phyloP scores from a whole-genome alignment of 129 eudicot species.

The Solidago caesia region DNA sequence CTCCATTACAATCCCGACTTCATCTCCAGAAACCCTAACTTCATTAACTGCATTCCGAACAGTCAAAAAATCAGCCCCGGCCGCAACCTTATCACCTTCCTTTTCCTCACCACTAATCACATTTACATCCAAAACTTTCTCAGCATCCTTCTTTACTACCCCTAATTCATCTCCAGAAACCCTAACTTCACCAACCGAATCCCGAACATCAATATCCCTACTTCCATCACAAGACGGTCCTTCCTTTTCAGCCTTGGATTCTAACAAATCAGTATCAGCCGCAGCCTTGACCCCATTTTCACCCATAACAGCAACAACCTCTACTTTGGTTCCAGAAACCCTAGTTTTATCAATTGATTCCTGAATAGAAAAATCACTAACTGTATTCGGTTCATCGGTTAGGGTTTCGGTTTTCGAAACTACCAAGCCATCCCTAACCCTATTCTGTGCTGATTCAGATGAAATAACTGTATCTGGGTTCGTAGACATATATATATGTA shows the following conservation, averaged over 20 bases:
- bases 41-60: background rate
- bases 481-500: constrained; percentile 11
- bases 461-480: constrained; percentile 15
- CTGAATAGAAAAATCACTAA: background rate
- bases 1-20: background rate
- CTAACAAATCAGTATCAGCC: background rate
- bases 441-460: background rate
- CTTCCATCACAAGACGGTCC: constrained; percentile 7
- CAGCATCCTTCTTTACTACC: constrained; percentile 16
- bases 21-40: background rate
- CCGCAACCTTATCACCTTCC: constrained; percentile 39
- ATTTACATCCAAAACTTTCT: constrained; percentile 24
- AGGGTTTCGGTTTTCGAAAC: constrained; percentile 3
- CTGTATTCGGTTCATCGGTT: background rate
- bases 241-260: constrained; percentile 26
- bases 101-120: constrained; percentile 31
- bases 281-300: background rate
- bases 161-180: constrained; percentile 34
- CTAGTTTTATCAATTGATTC: background rate
- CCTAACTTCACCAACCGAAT: constrained; percentile 23
- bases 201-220: background rate
- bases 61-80: background rate
- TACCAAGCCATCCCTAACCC: constrained; percentile 9
- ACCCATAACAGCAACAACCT: background rate
- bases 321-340: background rate